Base-by-base conservation (phyloP, 768 basidiomycete species). In the Tricholoma saponaceum region DNA sequence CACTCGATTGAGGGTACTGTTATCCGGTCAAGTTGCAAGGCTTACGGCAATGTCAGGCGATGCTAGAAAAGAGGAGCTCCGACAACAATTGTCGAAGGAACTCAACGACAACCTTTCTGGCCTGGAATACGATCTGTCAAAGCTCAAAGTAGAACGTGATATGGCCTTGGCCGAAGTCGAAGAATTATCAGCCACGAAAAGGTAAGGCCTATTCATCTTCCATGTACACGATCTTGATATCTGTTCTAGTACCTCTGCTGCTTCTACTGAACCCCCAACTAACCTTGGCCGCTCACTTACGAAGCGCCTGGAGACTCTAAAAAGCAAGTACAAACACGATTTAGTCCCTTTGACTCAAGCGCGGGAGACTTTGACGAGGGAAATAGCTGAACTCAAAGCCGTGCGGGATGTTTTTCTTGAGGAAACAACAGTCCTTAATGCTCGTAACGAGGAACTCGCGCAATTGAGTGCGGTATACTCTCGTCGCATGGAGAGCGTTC, bases 151-250 rank as follows among this genome's bases (percentile, higher is more conserved):
- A 0, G 92, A 99, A 70, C 80, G 96, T 28, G 97, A 98, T 64
- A 83, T 98, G 75, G 83, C 92, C 10, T 72, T 98, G 57, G 95
- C 94, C 0, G 96, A 99, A 70, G 84, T 98, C 35, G 95, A 96
- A 67, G 95, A 98, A 72, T 78, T 99, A 32, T 82, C 85, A 18
- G 83, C 82, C 18, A 82, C 81, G 0, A 90, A 85, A 67, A 84
- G 81, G 94, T 95, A 63, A n/a, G 51, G 79, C 76, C 18, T 47
- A 49, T 53, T 33, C 37, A 22, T 23, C 33, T 50, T 52, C 25
- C 12, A 25, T 50, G 50, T 59, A 20, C 52, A 47, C 37, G 43
- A 26, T 58, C 22, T 52, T 58, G 39, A 56, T 52, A 43, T 55
- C 58, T 52, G 43, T 51, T 25, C 60, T 53, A 68, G 64, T 62